Evolutionary conservation across 805 yeast species (phyloP), one percentile per base, ranked within the genome.

Genomic region (Schwanniomyces occidentalis): DNA sequence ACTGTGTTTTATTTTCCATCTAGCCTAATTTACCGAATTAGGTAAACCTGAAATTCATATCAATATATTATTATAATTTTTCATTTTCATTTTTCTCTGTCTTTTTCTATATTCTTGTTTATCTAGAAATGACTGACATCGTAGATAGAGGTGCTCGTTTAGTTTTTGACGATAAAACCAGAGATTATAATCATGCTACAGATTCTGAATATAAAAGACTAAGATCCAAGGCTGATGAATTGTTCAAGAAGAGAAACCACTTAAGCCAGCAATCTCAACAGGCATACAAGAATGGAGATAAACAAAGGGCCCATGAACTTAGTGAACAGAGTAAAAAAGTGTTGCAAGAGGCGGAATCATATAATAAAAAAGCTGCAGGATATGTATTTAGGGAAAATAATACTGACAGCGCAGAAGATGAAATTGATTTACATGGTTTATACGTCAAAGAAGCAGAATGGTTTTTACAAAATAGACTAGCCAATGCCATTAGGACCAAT

Each of bases 361-460:
- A 71, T 54, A 90, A 90, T 60, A 64, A 69, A 13, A 78, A 80
- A 58, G 99, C 98, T 4, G 97, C 96, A 1, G 87, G 82, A 56
- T 89, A 82, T 52, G 96, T 86, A 1, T 91, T 91, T 57, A 68
- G 81, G 27, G 90, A 85, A 45, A 91, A 91, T 58, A 91, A 91
- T 54, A 76, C 86, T 24, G 97, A 90, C 52, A 81, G 91, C n/a
- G 80, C 75, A 20, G 71, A 72, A 16, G 83, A 87, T 57, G 98
- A 91, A 60, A 88, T 91, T 43, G 98, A 91, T 63, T 69, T 91
- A 34, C 99, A 91, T 58, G 99, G 99, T 0, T 65, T 91, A 19
- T 90, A 72, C 49, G 95, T 91, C 13, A 83, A 81, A 55, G 99
- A 91, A 63, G 96, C 97, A 6, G 77, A 78, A 41, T 83, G 78